Evolutionary conservation across 305 asterid species (phyloP).

Genomic region (Rubia peregrina): DNA sequence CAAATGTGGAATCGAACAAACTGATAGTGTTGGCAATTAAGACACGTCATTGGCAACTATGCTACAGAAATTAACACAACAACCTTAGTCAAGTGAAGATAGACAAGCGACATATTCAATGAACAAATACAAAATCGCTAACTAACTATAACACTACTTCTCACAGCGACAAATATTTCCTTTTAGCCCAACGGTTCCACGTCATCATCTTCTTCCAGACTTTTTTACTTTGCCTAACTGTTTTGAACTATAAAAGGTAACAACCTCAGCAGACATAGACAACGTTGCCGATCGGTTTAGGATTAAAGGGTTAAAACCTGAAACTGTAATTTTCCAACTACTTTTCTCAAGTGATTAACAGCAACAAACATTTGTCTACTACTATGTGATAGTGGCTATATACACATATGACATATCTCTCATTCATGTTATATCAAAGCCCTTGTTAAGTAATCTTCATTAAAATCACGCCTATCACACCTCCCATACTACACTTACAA

Average conservation of each 20-base stretch:
- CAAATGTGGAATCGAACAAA: background rate
- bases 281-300: background rate
- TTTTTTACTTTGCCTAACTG: background rate
- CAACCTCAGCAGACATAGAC: background rate
- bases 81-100: conserved; percentile 5
- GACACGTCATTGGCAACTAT: background rate
- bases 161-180: conserved; percentile 10
- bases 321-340: background rate
- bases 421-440: background rate
- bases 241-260: background rate
- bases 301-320: background rate
- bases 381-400: background rate
- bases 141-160: background rate
- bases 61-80: background rate
- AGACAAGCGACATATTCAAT: background rate
- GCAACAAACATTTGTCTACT: background rate
- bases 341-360: background rate
- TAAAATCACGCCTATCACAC: background rate
- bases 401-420: background rate
- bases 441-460: background rate
- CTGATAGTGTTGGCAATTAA: background rate
- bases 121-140: background rate
- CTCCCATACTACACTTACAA: background rate
- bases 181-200: background rate
- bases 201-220: background rate